A percentile compares a stretch with the other conserved stretches of the same genome.
Conservation (phyloP, 352 stramenopile species). For the Detonula confervacea region DNA sequence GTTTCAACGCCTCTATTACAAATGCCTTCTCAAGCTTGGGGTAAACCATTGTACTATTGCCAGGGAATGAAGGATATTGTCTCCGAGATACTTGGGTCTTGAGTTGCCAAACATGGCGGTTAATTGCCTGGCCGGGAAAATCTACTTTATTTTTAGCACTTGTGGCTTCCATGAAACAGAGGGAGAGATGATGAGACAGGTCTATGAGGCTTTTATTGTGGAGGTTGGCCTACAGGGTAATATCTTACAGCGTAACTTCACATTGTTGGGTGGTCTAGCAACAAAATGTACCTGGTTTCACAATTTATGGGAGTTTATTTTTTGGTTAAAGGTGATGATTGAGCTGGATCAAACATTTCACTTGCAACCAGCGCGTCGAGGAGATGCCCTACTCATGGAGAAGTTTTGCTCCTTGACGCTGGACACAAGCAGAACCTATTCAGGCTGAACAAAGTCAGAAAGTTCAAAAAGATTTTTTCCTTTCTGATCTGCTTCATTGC, state of each 20-base stretch:
- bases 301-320: constrained; percentile 13
- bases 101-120: not conserved
- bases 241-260: not conserved
- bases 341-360: not conserved
- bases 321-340: not conserved
- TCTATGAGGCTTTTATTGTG: constrained; percentile 4
- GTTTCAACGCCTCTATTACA: not conserved
- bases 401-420: not conserved
- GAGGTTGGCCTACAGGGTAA: constrained; percentile 15
- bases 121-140: not conserved
- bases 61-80: not conserved
- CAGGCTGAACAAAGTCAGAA: not conserved
- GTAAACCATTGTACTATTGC: constrained; percentile 8
- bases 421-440: not conserved
- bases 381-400: constrained; percentile 9
- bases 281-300: constrained; percentile 20
- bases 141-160: not conserved
- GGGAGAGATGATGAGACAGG: not conserved
- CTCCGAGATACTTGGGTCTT: not conserved
- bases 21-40: not conserved
- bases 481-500: constrained; percentile 2
- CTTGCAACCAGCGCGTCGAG: not conserved
- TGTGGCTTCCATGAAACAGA: not conserved
- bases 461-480: constrained; percentile 8
- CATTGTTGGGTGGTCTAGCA: not conserved